phyloP scores from a whole-genome alignment of 2,329 filamentous ascomycete genomes.

The Berkeleyomyces rouxiae region DNA sequence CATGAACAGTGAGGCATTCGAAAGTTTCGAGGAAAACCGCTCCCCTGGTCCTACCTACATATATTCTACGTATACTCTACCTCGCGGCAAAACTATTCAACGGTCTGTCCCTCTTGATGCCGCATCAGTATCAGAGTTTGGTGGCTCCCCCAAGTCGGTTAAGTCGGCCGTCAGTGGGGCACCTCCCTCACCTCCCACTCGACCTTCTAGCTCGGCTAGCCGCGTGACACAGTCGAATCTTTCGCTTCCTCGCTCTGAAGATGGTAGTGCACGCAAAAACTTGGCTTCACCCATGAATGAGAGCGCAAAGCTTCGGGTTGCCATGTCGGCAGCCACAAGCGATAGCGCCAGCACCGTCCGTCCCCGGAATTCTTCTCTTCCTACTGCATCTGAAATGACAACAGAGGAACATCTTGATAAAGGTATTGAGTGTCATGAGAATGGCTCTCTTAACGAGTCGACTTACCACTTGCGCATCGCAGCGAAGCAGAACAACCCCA shows the following conservation, averaged over 20 bases:
- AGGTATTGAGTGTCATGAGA: slow-evolving; percentile 79
- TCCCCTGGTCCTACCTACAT: slow-evolving; percentile 52
- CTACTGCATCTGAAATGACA: slow-evolving; percentile 51
- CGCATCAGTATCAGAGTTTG: slow-evolving; percentile 36
- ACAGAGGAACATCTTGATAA: slow-evolving; percentile 80
- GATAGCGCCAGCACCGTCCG: slow-evolving; percentile 38
- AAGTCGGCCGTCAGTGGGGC: slow-evolving; percentile 21
- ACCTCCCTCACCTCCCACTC: slow-evolving; percentile 45
- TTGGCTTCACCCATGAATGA: slow-evolving; percentile 23
- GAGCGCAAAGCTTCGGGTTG: slow-evolving; percentile 25
- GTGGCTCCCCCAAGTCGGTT: slow-evolving; percentile 5
- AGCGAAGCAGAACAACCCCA: slow-evolving; percentile 69
- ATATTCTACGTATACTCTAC: slow-evolving; percentile 70
- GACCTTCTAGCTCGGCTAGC: slow-evolving; percentile 40
- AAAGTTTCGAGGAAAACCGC: slow-evolving; percentile 24
- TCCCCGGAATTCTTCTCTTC: slow-evolving; percentile 28
- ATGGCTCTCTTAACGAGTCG: slow-evolving; percentile 75
- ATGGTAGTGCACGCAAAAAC: slow-evolving; percentile 34
- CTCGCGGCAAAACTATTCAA: slow-evolving; percentile 65
- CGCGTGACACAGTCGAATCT: slow-evolving; percentile 25
- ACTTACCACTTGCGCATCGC: slow-evolving; percentile 91
- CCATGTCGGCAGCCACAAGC: slow-evolving; percentile 28
- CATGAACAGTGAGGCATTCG: slow-evolving; percentile 53
- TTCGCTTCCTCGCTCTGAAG: slow-evolving; percentile 32
- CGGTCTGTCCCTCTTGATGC: slow-evolving; percentile 43